A percentile compares a stretch with the other conserved stretches of the same genome.
phyloP scores from a whole-genome alignment of 2,329 filamentous ascomycete species.

The Gyromitra esculenta region DNA sequence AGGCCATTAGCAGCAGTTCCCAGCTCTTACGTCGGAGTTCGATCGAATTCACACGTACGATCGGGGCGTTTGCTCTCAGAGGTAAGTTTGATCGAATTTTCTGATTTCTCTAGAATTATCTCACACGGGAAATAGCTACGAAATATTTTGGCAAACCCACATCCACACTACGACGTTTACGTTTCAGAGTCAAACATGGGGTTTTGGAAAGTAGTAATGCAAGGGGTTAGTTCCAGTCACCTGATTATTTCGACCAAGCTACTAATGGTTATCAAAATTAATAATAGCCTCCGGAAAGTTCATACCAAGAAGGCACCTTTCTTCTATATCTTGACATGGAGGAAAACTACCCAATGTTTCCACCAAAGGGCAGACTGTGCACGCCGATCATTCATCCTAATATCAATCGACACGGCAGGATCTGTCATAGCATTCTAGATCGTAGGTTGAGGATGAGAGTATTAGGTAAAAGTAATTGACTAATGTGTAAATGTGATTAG shows the following conservation, averaged over 20 bases:
- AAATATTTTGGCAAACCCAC: constrained; percentile 58
- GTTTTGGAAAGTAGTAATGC: constrained; percentile 62
- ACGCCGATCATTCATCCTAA: constrained; percentile 61
- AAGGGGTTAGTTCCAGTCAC: constrained; percentile 53
- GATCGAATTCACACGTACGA: constrained; percentile 20
- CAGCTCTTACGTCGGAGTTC: background rate
- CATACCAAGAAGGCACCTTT: constrained; percentile 60
- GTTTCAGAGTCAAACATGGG: constrained; percentile 61
- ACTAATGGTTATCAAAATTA: background rate
- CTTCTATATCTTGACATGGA: constrained; percentile 60
- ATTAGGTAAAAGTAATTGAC: constrained; percentile 9
- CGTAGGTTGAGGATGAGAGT: constrained; percentile 1
- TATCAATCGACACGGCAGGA: constrained; percentile 60
- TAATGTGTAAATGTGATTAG: constrained; percentile 35
- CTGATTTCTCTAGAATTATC: background rate
- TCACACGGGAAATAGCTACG: constrained; percentile 57
- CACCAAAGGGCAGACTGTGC: constrained; percentile 60
- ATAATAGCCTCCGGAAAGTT: constrained; percentile 56
- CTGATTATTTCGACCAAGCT: background rate
- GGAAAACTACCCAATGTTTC: constrained; percentile 60
- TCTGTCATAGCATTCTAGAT: constrained; percentile 59
- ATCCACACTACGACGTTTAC: constrained; percentile 61
- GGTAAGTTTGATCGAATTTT: background rate
- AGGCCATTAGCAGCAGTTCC: background rate
- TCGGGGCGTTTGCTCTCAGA: constrained; percentile 4